Conservation (phyloP, 108 stramenopile genomes). For the Pseudonitzschia multistriata region DNA sequence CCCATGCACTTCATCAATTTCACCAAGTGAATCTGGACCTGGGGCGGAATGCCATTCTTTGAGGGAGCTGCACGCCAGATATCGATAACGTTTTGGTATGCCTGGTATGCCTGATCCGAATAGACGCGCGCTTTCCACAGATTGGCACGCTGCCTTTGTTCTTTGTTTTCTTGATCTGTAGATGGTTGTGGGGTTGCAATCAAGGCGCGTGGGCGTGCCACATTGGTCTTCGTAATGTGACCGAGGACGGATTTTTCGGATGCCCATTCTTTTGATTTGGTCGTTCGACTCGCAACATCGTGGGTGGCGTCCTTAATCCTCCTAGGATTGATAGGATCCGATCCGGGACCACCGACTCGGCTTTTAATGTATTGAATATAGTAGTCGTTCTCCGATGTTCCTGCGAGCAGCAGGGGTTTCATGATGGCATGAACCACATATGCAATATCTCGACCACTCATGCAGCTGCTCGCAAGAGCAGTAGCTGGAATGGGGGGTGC, state of each 20-base stretch:
- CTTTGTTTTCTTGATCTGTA: slow-evolving; percentile 28
- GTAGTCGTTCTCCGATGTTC: slow-evolving; percentile 46
- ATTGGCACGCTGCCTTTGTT: slow-evolving; percentile 48
- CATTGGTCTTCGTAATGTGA: slow-evolving; percentile 62
- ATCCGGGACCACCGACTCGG: slow-evolving; percentile 29
- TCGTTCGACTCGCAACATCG: slow-evolving; percentile 51
- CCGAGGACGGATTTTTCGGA: slow-evolving; percentile 65
- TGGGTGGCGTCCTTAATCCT: slow-evolving; percentile 43
- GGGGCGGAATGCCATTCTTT: slow-evolving; percentile 43
- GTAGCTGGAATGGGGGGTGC: slow-evolving; percentile 69
- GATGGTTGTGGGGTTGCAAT: slow-evolving; percentile 55
- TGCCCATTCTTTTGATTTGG: slow-evolving; percentile 70
- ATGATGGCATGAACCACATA: slow-evolving; percentile 78
- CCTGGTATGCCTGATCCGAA: slow-evolving; percentile 78
- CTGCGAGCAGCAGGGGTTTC: slow-evolving; percentile 49
- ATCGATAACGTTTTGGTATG: slow-evolving; percentile 67
- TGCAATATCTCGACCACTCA: slow-evolving; percentile 69
- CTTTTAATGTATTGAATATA: slow-evolving; percentile 40
- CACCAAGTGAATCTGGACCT: slow-evolving; percentile 66
- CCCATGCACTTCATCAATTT: slow-evolving; percentile 73
- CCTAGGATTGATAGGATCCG: slow-evolving; percentile 35
- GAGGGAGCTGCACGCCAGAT: slow-evolving; percentile 54
- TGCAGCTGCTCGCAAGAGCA: slow-evolving; percentile 44
- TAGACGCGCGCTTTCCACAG: slow-evolving; percentile 83
- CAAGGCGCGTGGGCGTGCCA: slow-evolving; percentile 75